Evolutionary conservation across 352 stramenopile genomes (phyloP), one percentile per base, ranked within the genome.

Genomic region (Globisporangium paroecandrum): DNA sequence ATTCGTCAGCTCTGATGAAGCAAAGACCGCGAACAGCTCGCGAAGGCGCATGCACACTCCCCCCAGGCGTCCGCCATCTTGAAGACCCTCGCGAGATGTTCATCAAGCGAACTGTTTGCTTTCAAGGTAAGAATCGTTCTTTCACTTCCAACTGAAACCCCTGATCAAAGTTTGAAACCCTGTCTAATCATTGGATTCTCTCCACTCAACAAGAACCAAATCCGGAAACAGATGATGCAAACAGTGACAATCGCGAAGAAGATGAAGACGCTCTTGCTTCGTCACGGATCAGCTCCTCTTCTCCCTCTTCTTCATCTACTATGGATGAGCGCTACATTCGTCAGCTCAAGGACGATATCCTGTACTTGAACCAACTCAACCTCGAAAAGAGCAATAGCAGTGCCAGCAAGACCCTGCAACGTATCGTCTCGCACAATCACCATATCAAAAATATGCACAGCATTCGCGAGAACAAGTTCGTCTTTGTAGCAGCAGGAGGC

Each of bases 361-460:
- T 78, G 13, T 68, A 75, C 29, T 63, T 89, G 27, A 69, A 79
- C 24, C 62, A 79, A 56, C 43, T 77, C 25, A 60, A 3, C 20
- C 58, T 47, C 10, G 71, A 71, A 10, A 69, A 66, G 57, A 51
- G 49, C 8, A 47, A 18, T 22, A 62, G 20, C 25, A n/a, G 13
- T 13, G 46, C n/a, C 18, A 32, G 9, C 22, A 27, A 46, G 32
- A 25, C 32, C 24, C 27, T 7, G 25, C 56, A 61, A 58, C 27
- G 62, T 22, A n/a, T 6, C 38, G 12, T 18, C n/a, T 4, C 64
- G 24, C 25, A 54, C 57, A 59, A 68, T n/a, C 67, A 76, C 25
- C 82, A 89, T 54, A 73, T 89, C 24, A 89, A 89, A 58, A 82
- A 87, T 32, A 58, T 90, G n/a, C 70, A 84, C 20, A 79, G 63